Evolutionary conservation across 2,329 filamentous ascomycete species (phyloP), one percentile per base, ranked within the genome.

Genomic region (Paracoccidioides brasiliensis): DNA sequence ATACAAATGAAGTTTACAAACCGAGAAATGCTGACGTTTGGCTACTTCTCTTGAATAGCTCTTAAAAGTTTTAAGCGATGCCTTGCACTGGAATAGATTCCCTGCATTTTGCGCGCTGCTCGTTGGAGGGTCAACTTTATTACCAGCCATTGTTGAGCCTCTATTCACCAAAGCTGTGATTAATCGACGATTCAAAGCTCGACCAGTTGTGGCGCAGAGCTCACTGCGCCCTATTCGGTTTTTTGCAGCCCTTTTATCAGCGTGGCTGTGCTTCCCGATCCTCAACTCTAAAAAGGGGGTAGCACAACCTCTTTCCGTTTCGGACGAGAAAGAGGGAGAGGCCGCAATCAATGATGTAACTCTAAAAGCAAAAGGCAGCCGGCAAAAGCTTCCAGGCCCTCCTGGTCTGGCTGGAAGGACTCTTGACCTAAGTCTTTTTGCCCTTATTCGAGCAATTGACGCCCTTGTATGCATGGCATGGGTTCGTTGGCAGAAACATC

Each of bases 351-450:
- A 51, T 28, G 37, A 41, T 15, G 22, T 52, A 41, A 14, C 50
- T 33, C 54, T 12, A 10, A 43, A 48, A 53, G 33, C 41, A 40
- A 46, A 52, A 52, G 54, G 37, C 32, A 58, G 38, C 10, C 38
- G 38, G 15, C 50, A 57, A 33, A 60, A 60, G 15, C 52, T 57
- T 33, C 57, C 58, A 38, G 56, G 61, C 35, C 45, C 58, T 10
- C 67, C 67, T 43, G 64, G 65, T 30, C 67, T 78, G 58, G 86
- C 84, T 9, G 88, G 88, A 46, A 81, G 84, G 62, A 91, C 88
- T 1, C 78, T 94, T 58, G 88, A 94, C 66, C 75, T 94, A 37
- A 91, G 88, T 0, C 74, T 94, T n/a, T 91, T 93, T 66, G 81
- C 86, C 9, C 75, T 80, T 48, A 83, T 82, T 9, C 78, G 88